Evolutionary conservation across 805 yeast genomes (phyloP).

Genomic region (Spathaspora sp.): DNA sequence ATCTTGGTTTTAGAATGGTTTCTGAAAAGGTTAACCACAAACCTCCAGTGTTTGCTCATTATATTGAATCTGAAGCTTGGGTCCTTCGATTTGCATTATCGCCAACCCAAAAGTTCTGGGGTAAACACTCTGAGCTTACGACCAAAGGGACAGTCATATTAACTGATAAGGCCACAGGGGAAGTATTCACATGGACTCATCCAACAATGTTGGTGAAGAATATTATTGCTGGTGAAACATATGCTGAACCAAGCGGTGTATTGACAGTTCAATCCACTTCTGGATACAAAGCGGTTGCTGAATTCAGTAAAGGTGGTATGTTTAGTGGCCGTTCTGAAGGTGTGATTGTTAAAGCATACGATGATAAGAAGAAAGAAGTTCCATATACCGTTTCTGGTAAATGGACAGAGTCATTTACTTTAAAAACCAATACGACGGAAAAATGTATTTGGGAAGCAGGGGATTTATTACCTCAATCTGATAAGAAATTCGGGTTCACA

Average conservation of each 20-base stretch:
- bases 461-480: constrained; percentile 52
- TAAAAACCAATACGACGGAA: constrained; percentile 39
- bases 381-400: constrained; percentile 59
- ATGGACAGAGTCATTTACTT: constrained; percentile 72
- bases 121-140: constrained; percentile 81
- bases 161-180: constrained; percentile 57
- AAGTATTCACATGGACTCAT: constrained; percentile 73
- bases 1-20: constrained; percentile 66
- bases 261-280: constrained; percentile 62
- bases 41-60: constrained; percentile 81
- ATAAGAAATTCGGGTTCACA: constrained; percentile 80
- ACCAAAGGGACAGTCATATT: constrained; percentile 70
- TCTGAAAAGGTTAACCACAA: constrained; percentile 87
- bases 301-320: constrained; percentile 79
- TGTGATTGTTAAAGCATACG: constrained; percentile 43
- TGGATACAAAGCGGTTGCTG: constrained; percentile 69
- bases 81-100: constrained; percentile 56
- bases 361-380: constrained; percentile 29
- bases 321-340: constrained; percentile 81
- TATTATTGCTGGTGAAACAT: constrained; percentile 91
- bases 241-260: constrained; percentile 77
- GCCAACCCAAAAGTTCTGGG: constrained; percentile 91
- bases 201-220: constrained; percentile 84
- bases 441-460: constrained; percentile 70
- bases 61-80: constrained; percentile 75